Conservation (phyloP, 495 filamentous ascomycete species). For the Amniculicola lignicola region DNA sequence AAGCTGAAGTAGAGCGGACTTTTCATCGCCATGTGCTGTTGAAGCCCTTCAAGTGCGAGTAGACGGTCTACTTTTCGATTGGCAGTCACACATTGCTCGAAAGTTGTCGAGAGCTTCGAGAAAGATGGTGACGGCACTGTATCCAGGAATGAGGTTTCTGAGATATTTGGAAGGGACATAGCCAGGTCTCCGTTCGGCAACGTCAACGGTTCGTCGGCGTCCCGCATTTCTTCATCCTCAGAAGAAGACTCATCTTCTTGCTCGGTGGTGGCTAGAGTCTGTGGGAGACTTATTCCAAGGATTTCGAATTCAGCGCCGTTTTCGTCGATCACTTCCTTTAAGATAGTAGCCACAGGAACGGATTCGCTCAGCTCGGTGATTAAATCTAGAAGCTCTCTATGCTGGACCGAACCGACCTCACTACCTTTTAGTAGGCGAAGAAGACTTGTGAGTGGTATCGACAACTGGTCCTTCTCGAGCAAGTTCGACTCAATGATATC, state of each 20-base stretch:
- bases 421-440: slow-evolving; percentile 1
- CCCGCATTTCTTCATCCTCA: slow-evolving; percentile 29
- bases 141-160: slow-evolving; percentile 15
- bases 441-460: slow-evolving; percentile 51
- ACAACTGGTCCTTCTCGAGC: slow-evolving; percentile 59
- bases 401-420: slow-evolving; percentile 3
- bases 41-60: slow-evolving; percentile 55
- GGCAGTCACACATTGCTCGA: slow-evolving; percentile 1
- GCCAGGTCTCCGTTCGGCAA: not conserved
- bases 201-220: slow-evolving; percentile 3
- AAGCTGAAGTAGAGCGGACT: slow-evolving; percentile 72
- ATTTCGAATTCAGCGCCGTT: slow-evolving; percentile 8
- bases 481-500: slow-evolving; percentile 59
- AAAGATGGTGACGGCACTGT: slow-evolving; percentile 1
- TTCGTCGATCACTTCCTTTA: slow-evolving; percentile 12
- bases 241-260: not conserved
- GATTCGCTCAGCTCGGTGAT: slow-evolving; percentile 21
- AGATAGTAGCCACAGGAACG: not conserved
- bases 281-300: slow-evolving; percentile 15
- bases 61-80: slow-evolving; percentile 54
- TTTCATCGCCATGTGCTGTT: slow-evolving; percentile 53
- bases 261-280: not conserved
- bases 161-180: slow-evolving; percentile 3
- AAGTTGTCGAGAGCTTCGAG: not conserved
- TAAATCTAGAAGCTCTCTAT: slow-evolving; percentile 15